Evolutionary conservation across 768 basidiomycete species (phyloP), one percentile per base, ranked within the genome.

Genomic region (Tephrocybe sp.): DNA sequence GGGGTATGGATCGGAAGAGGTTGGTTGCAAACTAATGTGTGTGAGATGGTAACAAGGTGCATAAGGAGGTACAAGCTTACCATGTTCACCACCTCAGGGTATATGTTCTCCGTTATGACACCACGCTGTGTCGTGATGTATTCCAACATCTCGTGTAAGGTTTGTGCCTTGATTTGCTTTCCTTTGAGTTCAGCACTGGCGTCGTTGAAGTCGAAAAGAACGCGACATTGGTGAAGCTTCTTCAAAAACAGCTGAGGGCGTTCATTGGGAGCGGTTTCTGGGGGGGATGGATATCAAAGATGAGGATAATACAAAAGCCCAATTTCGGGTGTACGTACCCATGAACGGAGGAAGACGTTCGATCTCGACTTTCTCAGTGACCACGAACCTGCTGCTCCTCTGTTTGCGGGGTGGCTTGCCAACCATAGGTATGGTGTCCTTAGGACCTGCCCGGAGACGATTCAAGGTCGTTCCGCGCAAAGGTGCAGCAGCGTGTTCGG

Each of bases 31-130:
- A 99, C 95, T 98, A 66, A 12, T 34, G 4, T 7, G 15, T 15
- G 9, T 38, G 37, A 19, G 37, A 49, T 10, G 56, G 13, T 29
- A 29, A 36, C 7, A 33, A 42, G 25, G 23, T 57, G 45, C 40
- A 37, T 31, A n/a, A 51, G 54, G 47, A 41, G 38, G 12, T 40
- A 27, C 24, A 22, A 48, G 69, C 90, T 56, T 57, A 92, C 95
- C 97, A 98, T 99, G 69, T 85, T 86, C 56, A 97, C 90, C 53
- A 99, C 95, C 77, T 98, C 97, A 47, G 97, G 97, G 82, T 99
- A 99, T 82, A 98, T 76, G 61, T 78, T 84, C 69, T 99, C 97
- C 38, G 93, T 95, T 64, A 99, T 94, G 60, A 97, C 93, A 53
- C 90, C 89, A 50, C 93, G 83, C 67, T 95, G 93, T 23, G 91